Conservation (phyloP, 2,329 filamentous ascomycete species). For the Acephala macrosclerotiorum region DNA sequence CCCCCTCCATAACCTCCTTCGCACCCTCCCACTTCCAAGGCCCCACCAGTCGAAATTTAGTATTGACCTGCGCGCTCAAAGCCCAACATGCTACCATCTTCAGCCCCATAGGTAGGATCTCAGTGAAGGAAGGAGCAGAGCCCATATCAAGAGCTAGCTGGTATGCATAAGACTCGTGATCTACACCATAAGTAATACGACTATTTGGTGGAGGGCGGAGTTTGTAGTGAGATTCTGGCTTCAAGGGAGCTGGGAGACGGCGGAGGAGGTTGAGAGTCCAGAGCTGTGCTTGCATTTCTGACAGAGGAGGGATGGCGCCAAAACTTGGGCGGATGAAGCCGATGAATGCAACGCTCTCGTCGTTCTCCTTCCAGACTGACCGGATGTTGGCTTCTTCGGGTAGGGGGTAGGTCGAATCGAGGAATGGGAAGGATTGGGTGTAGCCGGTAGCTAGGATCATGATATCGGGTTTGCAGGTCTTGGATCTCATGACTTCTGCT, state of each 20-base stretch:
- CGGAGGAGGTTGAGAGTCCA: slow-evolving; percentile 53
- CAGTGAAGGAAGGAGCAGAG: slow-evolving; percentile 48
- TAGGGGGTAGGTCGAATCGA: slow-evolving; percentile 49
- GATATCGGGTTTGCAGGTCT: slow-evolving; percentile 50
- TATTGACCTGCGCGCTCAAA: slow-evolving; percentile 57
- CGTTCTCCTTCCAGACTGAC: slow-evolving; percentile 54
- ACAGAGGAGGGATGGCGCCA: slow-evolving; percentile 55
- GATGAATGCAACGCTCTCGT: slow-evolving; percentile 53
- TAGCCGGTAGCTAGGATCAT: slow-evolving; percentile 58
- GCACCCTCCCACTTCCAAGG: slow-evolving; percentile 33
- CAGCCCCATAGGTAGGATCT: slow-evolving; percentile 45
- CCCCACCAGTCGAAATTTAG: slow-evolving; percentile 54
- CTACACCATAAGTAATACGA: slow-evolving; percentile 49
- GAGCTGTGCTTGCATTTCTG: slow-evolving; percentile 57
- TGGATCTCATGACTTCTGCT: slow-evolving; percentile 38
- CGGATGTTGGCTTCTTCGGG: slow-evolving; percentile 59
- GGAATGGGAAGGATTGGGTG: slow-evolving; percentile 50
- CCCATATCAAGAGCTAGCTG: slow-evolving; percentile 57
- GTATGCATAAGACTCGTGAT: slow-evolving; percentile 58
- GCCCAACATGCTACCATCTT: slow-evolving; percentile 54
- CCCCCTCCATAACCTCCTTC: slow-evolving; percentile 26
- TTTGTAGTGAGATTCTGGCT: slow-evolving; percentile 50
- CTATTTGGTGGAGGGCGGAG: slow-evolving; percentile 45
- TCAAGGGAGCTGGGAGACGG: slow-evolving; percentile 32
- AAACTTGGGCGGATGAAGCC: slow-evolving; percentile 56